A percentile compares a stretch with the other conserved stretches of the same genome.
These are phyloP conservation scores for Cryptosporidium xiaoi DNA, from an alignment of 169 alveolate genomes.

Conservation along the genomic window DNA sequence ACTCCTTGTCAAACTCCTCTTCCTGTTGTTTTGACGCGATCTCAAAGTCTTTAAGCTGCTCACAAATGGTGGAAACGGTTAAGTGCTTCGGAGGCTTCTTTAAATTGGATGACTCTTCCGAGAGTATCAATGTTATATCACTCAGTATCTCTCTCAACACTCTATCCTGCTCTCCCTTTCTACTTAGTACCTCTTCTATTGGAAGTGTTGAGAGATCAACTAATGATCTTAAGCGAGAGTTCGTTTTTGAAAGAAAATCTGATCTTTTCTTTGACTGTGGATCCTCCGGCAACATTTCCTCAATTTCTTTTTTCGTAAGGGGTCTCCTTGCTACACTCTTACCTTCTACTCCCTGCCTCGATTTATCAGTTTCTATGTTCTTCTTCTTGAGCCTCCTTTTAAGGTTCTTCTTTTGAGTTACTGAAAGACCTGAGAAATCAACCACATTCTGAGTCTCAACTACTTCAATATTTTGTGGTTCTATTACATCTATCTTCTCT, in stretches of 20 bases:
- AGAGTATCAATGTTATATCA: conserved; percentile 6
- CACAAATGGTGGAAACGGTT: conserved; percentile 40
- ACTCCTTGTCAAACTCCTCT: conserved; percentile 49
- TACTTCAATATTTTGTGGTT: conserved; percentile 19
- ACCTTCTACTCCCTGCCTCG: background rate
- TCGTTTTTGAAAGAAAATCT: conserved; percentile 24
- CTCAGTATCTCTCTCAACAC: conserved; percentile 27
- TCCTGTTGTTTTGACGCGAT: conserved; percentile 22
- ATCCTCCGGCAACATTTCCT: conserved; percentile 55
- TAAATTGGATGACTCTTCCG: conserved; percentile 41
- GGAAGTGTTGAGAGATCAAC: conserved; percentile 38
- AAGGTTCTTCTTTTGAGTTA: conserved; percentile 59
- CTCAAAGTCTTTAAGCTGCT: conserved; percentile 56
- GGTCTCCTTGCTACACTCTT: conserved; percentile 42
- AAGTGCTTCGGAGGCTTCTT: conserved; percentile 61
- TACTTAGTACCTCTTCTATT: conserved; percentile 42
- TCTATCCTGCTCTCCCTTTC: conserved; percentile 55
- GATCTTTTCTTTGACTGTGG: conserved; percentile 41
- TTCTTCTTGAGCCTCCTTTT: conserved; percentile 71
- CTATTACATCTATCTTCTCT: background rate
- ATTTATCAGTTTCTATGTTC: conserved; percentile 10
- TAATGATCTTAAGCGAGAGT: conserved; percentile 12
- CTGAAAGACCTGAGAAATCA: conserved; percentile 65
- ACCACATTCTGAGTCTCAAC: conserved; percentile 23
- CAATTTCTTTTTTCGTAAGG: conserved; percentile 49